Base-by-base conservation (phyloP, 331 rosid genomes). In the Pyracantha coccinea region DNA sequence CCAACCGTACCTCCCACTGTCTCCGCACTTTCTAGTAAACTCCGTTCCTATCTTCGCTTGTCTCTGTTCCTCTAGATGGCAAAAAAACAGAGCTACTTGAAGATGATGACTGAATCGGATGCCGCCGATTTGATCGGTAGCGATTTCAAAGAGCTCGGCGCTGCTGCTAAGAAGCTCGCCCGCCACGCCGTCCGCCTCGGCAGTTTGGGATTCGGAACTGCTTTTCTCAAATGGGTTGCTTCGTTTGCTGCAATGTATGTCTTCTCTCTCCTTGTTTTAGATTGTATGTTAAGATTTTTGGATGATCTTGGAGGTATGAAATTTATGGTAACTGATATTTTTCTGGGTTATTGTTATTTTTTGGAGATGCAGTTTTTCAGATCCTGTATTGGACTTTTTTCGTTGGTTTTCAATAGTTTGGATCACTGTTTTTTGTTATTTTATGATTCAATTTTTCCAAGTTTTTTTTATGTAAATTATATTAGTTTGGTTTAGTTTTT, bases 231-330 rank as follows among this genome's bases (percentile, higher is more conserved):
- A 54, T 88, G 94, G 83, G 24, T 93, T 65, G 94, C 88, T 69
- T 50, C 77, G 9, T 53, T 91, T 80, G 83, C 93, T 80, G 97
- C 98, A 61, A 91, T 93, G 98, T 93, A 78, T n/a, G 77, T 27
- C 57, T 35, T 7, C 32, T 13, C 31, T 12, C 19, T 35, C 47
- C 44, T 63, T 63, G 11, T 28, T 59, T 13, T 23, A 10, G 8
- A 24, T 28, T 4, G 8, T 20, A 17, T 33, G 9, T 25, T 68
- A 5, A 11, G n/a, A 4, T 12, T 12, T 58, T 8, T 62, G 21
- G 31, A 29, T 44, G 35, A 16, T 32, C 11, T 15, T 65, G 19
- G 21, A 32, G 54, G 7, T 15, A 6, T 5, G 6, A 47, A 47
- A 4, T n/a, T 11, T 4, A 65, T 20, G 47, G 4, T 65, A 10